These are phyloP conservation scores for Dalbergia oliveri DNA, from an alignment of 306 rosid genomes.

Conservation along the genomic window DNA sequence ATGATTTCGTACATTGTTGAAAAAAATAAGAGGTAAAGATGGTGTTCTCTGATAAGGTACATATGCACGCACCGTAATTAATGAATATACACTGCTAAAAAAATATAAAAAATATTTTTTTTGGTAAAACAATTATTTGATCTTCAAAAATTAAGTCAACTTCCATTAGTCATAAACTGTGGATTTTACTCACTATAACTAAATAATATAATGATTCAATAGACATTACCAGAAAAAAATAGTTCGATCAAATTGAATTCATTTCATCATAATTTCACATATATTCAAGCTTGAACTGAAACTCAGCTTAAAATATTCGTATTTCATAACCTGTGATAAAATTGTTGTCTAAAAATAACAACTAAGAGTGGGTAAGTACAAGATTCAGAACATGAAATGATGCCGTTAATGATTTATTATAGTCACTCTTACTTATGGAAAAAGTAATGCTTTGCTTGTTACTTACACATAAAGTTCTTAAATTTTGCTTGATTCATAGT, in stretches of 20 bases:
- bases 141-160: constrained; percentile 1
- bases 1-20: no score
- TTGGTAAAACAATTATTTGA: neutral
- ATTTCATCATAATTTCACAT: neutral
- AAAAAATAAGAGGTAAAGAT: neutral
- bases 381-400: neutral
- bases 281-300: neutral
- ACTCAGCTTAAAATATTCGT: neutral
- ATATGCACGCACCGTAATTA: neutral
- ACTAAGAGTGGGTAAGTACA: neutral
- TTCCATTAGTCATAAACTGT: neutral
- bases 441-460: constrained; percentile 1
- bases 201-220: neutral
- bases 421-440: neutral
- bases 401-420: neutral
- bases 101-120: no score
- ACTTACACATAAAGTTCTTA: neutral
- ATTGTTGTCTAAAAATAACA: neutral
- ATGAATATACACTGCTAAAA: neutral
- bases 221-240: neutral
- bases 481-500: neutral
- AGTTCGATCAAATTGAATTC: no score
- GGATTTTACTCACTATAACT: neutral
- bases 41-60: neutral
- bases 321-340: no score